Base-by-base conservation (phyloP, 768 basidiomycete species). In the Auriculariales sp. region DNA sequence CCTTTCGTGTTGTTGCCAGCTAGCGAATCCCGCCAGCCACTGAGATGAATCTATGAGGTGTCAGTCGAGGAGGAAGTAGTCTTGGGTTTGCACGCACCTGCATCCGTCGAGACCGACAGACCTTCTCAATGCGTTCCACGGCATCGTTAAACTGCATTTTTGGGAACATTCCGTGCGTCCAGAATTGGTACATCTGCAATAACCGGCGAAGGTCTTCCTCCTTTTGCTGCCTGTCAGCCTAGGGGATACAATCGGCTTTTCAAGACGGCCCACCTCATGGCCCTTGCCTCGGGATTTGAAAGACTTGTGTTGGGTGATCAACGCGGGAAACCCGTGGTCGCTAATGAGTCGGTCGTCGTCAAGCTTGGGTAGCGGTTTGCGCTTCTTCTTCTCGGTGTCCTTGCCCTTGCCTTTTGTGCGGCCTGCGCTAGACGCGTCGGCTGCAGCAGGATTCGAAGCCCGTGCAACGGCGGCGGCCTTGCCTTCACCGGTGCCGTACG, bases 161-260 rank as follows among this genome's bases (percentile, higher is more conserved):
- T 3, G 95, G 95, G 60, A 84, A 93, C 71, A 99, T 71, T 57
- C 74, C 77, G 66, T 98, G 95, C 3, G 90, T 75, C 95, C 95
- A 99, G 57, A 91, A 85, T 59, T 92, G 90, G 61, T 98, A 98
- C 30, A 85, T 68, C 53, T 81, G 78, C 49, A 98, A 68, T 12
- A 97, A 66, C 32, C 84, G 71, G 54, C 77, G 78, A 32, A 99
- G 73, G 64, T 99, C 93, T 47, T 75, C 64, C n/a, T 71, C 71
- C 93, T 97, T 47, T 3, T 36, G 49, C 1, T 11, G 36, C 49
- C 15, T n/a, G 25, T 47, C 49, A 31, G 47, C 7, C 47, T 11
- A 17, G n/a, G 9, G 34, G 28, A 14, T 11, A 48, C 27, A 5
- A 6, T 34, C 29, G 29, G 22, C 28, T 39, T 34, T 25, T 30